A percentile compares a stretch with the other conserved stretches of the same genome.
phyloP scores from a whole-genome alignment of 1,284 basidiomycete species.

The Cryptococcus amylolentus region DNA sequence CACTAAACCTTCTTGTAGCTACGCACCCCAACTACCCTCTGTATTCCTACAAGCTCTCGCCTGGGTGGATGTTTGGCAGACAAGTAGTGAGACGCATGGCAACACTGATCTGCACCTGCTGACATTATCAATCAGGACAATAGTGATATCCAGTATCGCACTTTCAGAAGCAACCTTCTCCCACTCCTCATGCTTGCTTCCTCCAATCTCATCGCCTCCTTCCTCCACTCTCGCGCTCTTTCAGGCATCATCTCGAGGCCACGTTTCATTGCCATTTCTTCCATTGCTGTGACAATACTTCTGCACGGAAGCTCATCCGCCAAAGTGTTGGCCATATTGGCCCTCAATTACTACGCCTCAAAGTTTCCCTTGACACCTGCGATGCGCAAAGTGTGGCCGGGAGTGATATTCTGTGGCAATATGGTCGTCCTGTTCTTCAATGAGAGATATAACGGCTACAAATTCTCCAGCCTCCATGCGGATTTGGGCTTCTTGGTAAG shows the following conservation, averaged over 20 bases:
- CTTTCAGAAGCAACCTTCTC: constrained; percentile 71
- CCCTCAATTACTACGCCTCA: constrained; percentile 66
- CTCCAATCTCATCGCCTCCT: constrained; percentile 48
- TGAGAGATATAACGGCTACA: constrained; percentile 73
- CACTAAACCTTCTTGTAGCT: constrained; percentile 49
- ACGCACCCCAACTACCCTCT: constrained; percentile 68
- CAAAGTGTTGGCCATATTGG: constrained; percentile 73
- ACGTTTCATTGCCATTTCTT: constrained; percentile 55
- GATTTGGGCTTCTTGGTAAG: constrained; percentile 58
- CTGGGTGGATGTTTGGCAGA: constrained; percentile 54
- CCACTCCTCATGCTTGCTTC: constrained; percentile 58
- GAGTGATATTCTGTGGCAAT: constrained; percentile 63
- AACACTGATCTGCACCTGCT: neutral
- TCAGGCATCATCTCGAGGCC: constrained; percentile 49
- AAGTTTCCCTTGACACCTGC: constrained; percentile 46
- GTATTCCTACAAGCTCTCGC: constrained; percentile 61
- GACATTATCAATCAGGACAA: constrained; percentile 60
- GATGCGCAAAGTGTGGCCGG: constrained; percentile 31
- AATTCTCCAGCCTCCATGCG: constrained; percentile 60
- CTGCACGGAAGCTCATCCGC: constrained; percentile 83
- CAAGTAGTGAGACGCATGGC: constrained; percentile 40
- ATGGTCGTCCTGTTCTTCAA: constrained; percentile 69
- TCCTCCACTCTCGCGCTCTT: constrained; percentile 51
- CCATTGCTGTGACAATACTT: constrained; percentile 65
- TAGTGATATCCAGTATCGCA: constrained; percentile 78